phyloP scores from a whole-genome alignment of 495 filamentous ascomycete species.

The Talaromyces stipitatus region DNA sequence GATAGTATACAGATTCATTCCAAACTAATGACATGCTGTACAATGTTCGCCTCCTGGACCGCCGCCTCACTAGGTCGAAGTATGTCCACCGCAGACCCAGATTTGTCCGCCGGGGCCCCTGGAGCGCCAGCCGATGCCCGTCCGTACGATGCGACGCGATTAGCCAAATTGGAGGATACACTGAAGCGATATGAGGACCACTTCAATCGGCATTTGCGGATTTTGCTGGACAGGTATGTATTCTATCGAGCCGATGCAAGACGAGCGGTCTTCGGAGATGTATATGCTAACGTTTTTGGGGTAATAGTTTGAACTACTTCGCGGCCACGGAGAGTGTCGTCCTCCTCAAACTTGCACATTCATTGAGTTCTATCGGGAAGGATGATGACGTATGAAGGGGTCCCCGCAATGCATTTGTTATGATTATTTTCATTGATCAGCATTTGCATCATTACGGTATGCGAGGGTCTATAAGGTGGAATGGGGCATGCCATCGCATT shows the following conservation, averaged over 20 bases:
- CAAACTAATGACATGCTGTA: constrained; percentile 88
- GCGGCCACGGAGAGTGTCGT: constrained; percentile 97
- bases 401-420: too few relatives aligned
- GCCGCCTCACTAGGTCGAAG: constrained; percentile 64
- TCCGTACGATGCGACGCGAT: constrained; percentile 51
- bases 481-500: neutral
- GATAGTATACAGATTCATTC: constrained; percentile 68
- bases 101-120: constrained; percentile 45
- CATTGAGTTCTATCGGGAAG: constrained; percentile 36
- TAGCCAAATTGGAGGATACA: constrained; percentile 75
- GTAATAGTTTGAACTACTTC: constrained; percentile 70
- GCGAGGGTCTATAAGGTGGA: neutral
- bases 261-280: neutral
- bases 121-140: constrained; percentile 24
- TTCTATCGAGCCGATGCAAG: neutral
- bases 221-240: constrained; percentile 72
- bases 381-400: constrained; percentile 12
- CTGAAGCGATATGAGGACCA: constrained; percentile 85
- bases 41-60: constrained; percentile 83
- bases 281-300: constrained; percentile 7
- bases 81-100: constrained; percentile 68
- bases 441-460: neutral
- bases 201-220: constrained; percentile 83
- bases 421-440: neutral
- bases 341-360: constrained; percentile 64